Base-by-base conservation (phyloP, 2,329 filamentous ascomycete species). In the Chaetoscypha palmicola region DNA sequence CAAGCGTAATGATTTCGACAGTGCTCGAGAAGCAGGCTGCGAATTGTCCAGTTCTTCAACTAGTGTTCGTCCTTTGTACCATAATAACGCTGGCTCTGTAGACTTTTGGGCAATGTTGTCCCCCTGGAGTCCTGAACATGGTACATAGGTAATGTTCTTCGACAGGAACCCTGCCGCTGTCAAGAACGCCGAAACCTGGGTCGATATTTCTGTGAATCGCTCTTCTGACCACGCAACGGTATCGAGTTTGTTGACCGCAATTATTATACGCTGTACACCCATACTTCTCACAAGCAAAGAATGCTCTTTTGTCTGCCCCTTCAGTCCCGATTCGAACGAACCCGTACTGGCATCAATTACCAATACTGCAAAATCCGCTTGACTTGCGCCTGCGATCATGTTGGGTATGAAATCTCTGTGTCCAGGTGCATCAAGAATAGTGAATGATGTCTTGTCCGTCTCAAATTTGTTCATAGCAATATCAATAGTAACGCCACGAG, bases 401-500 rank as follows among this genome's bases (percentile, higher is more conserved):
- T 96, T 98, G 1, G 92, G 92, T 16, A 98, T 89, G 61, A 97
- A 98, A 62, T 98, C 92, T 48, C 82, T 78, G 64, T 98, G 92
- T 0, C 92, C 92, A 0, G 92, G 92, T 0, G 92, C 91, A 62
- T 98, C 92, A 3, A 98, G 73, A 35, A 98, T 95, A 1, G 92
- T 97, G 60, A 97, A 97, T 9, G 76, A 77, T 0, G 88, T 92
- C 40, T 76, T 83, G 1, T 86, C 81, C 0, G 94, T 98, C 61
- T 94, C 86, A 60, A 98, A 98, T 52, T 89, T 81, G 61, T 94
- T 94, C 14, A 86, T 94, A 7, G 92, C 91, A 58, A 97, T 92
- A 61, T 98, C 92, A 38, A 98, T 95, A 1, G 92, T 98, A 5
- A 98, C 88, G 34, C 92, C 92, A 46, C 90, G 80, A 46, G 79